A percentile compares a stretch with the other conserved stretches of the same genome.
phyloP scores from a whole-genome alignment of 1,284 basidiomycete genomes.

The Irpex sp. region DNA sequence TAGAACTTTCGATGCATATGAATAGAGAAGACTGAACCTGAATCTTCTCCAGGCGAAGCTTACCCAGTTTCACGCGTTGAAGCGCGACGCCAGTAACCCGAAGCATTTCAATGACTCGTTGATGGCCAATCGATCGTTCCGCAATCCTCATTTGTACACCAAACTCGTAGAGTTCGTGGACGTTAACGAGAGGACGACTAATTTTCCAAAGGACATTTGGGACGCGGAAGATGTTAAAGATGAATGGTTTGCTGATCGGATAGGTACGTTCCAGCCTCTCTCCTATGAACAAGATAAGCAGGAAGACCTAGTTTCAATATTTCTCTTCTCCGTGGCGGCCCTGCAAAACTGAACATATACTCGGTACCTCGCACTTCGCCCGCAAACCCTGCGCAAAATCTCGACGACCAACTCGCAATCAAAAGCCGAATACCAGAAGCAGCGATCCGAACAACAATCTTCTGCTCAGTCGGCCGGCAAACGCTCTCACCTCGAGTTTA shows the following conservation, averaged over 20 bases:
- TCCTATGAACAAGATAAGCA: background rate
- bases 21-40: conserved; percentile 19
- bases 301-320: background rate
- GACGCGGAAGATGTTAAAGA: conserved; percentile 56
- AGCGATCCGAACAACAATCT: conserved; percentile 52
- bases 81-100: conserved; percentile 55
- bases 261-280: conserved; percentile 45
- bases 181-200: conserved; percentile 81
- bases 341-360: background rate
- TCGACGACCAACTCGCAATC: background rate
- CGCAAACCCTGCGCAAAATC: background rate
- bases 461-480: conserved; percentile 37
- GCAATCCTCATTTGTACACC: conserved; percentile 91
- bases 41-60: conserved; percentile 62
- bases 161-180: conserved; percentile 91
- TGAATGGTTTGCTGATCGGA: conserved; percentile 67
- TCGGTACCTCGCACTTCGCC: too few relatives aligned
- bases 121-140: conserved; percentile 85
- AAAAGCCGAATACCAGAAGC: conserved; percentile 45
- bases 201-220: conserved; percentile 74
- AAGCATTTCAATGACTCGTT: conserved; percentile 94
- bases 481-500: conserved; percentile 58
- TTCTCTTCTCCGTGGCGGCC: background rate
- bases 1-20: background rate
- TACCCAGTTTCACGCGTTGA: conserved; percentile 70